These are phyloP conservation scores for Pyrenochaeta sp. DNA, from an alignment of 2,329 filamentous ascomycete species.

Conservation along the genomic window DNA sequence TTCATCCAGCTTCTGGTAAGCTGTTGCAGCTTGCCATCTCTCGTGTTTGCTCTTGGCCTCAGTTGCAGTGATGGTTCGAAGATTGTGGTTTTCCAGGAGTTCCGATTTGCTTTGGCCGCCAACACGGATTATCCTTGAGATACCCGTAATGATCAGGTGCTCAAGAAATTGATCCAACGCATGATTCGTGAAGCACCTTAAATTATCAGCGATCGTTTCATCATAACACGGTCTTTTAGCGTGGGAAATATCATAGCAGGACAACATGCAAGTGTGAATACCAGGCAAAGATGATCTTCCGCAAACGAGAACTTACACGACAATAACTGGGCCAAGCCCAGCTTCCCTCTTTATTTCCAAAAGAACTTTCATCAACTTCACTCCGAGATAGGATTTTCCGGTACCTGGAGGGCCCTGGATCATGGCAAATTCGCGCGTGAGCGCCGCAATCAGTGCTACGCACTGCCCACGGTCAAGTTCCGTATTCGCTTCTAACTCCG, in stretches of 20 bases:
- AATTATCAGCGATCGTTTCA: no score
- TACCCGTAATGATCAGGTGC: slow-evolving; percentile 59
- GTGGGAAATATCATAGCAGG: no score
- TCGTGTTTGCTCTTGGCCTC: slow-evolving; percentile 31
- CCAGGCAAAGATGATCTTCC: no score
- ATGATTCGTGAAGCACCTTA: no score
- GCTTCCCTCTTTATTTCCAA: slow-evolving; percentile 52
- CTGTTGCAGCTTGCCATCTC: slow-evolving; percentile 4
- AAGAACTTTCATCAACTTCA: slow-evolving; percentile 65
- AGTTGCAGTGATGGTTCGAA: slow-evolving; percentile 45
- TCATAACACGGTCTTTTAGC: no score
- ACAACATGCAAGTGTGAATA: no score
- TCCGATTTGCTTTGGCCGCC: slow-evolving; percentile 65
- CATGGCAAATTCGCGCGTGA: slow-evolving; percentile 63
- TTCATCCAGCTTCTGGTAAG: slow-evolving; percentile 22
- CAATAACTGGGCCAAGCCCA: slow-evolving; percentile 55
- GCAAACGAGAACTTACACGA: slow-evolving; percentile 42
- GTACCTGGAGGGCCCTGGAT: slow-evolving; percentile 77
- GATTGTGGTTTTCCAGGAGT: slow-evolving; percentile 58
- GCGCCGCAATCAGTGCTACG: slow-evolving; percentile 59
- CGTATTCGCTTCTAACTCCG: slow-evolving; percentile 16
- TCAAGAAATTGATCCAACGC: slow-evolving; percentile 63
- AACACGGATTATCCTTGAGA: slow-evolving; percentile 65
- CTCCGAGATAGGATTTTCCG: slow-evolving; percentile 70
- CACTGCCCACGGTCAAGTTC: slow-evolving; percentile 61